phyloP scores from a whole-genome alignment of 805 yeast species.

The Yarrowia osloensis region DNA sequence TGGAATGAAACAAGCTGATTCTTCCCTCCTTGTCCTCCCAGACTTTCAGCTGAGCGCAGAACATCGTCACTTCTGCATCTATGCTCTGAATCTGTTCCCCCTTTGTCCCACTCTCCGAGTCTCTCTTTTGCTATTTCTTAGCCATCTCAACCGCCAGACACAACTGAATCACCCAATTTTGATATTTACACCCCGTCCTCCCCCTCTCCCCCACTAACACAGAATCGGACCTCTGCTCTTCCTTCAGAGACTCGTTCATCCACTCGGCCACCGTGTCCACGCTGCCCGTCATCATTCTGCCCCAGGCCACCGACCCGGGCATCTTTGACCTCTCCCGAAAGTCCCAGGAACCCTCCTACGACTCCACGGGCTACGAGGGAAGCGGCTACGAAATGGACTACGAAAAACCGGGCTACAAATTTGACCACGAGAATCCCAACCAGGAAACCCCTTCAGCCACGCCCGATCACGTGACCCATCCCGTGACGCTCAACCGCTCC shows the following conservation, averaged over 20 bases:
- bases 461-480: background rate
- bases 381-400: constrained; percentile 8
- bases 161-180: too few species aligned
- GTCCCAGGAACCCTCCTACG: background rate
- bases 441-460: too few species aligned
- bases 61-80: too few species aligned
- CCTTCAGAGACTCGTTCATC: constrained; percentile 35
- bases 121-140: too few species aligned
- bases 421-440: constrained; percentile 32
- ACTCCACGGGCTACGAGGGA: constrained; percentile 9
- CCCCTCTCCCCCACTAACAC: background rate
- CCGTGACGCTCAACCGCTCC: constrained; percentile 9
- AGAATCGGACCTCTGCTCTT: constrained; percentile 33
- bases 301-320: constrained; percentile 7
- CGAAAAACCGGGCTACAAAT: constrained; percentile 2
- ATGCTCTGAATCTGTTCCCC: too few species aligned
- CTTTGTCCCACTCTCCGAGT: too few species aligned
- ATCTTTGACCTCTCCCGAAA: background rate
- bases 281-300: constrained; percentile 37
- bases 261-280: constrained; percentile 32
- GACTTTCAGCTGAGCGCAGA: too few species aligned
- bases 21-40: too few species aligned
- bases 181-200: too few species aligned
- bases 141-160: too few species aligned
- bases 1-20: too few species aligned